phyloP scores from a whole-genome alignment of 139 green algal genomes.

The Auxenochlorella protothecoides region DNA sequence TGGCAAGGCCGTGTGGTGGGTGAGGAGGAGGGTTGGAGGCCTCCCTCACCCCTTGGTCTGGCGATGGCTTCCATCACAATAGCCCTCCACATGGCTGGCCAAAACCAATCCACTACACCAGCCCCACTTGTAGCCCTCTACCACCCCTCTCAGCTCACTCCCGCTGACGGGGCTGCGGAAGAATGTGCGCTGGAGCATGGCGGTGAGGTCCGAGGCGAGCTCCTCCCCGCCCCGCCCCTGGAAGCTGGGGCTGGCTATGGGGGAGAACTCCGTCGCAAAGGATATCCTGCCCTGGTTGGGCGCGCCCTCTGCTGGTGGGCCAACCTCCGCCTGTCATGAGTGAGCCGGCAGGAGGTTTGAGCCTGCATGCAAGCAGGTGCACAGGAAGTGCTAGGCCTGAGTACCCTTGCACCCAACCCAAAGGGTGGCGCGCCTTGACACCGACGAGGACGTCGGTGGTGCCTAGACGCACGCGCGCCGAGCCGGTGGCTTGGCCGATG shows the following conservation, averaged over 20 bases:
- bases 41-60: not conserved
- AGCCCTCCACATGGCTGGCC: no score
- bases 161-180: not conserved
- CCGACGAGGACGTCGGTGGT: slow-evolving; percentile 69
- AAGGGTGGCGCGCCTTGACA: slow-evolving; percentile 46
- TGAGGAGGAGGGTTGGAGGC: not conserved
- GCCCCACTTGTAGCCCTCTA: slow-evolving; percentile 40
- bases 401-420: no score
- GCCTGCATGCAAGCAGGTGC: not conserved
- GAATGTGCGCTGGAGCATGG: no score
- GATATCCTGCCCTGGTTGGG: slow-evolving; percentile 49
- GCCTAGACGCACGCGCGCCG: slow-evolving; percentile 54
- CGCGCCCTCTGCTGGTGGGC: slow-evolving; percentile 12
- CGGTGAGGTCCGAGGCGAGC: slow-evolving; percentile 13
- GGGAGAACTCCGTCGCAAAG: slow-evolving; percentile 64
- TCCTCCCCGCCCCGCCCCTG: slow-evolving; percentile 62
- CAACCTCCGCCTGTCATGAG: slow-evolving; percentile 44
- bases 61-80: no score
- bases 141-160: slow-evolving; percentile 32
- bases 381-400: slow-evolving; percentile 16
- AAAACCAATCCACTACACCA: slow-evolving; percentile 14
- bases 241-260: slow-evolving; percentile 60
- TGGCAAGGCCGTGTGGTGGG: not conserved
- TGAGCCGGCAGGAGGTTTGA: not conserved
- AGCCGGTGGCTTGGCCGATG: slow-evolving; percentile 68